These are phyloP conservation scores for Santalum album DNA, from an alignment of 164 flowering plant genomes.

Conservation along the genomic window DNA sequence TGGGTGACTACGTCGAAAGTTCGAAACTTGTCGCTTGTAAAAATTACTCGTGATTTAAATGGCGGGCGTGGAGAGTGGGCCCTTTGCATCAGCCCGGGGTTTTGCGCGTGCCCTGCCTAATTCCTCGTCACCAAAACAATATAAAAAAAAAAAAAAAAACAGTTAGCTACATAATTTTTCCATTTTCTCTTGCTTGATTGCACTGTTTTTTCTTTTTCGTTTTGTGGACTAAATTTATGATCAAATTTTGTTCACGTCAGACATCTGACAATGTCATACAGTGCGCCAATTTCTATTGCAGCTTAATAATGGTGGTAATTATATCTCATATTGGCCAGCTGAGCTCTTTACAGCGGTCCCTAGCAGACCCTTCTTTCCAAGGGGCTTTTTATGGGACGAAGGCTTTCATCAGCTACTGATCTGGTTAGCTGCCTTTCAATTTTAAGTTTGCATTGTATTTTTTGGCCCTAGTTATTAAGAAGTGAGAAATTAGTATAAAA, in stretches of 20 bases:
- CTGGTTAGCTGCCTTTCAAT: slow-evolving; percentile 47
- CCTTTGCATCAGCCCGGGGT: too few relatives aligned
- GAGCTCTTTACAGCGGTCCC: slow-evolving; percentile 97
- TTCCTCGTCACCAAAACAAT: too few relatives aligned
- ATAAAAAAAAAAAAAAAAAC: too few relatives aligned
- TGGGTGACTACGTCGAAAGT: too few relatives aligned
- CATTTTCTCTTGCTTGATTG: background rate
- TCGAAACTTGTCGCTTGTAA: too few relatives aligned
- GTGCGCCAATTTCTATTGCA: slow-evolving; percentile 35
- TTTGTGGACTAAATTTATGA: too few relatives aligned
- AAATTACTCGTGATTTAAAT: too few relatives aligned
- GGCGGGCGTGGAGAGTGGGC: too few relatives aligned
- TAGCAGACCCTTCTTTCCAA: slow-evolving; percentile 88
- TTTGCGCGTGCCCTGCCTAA: too few relatives aligned
- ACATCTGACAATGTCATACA: slow-evolving; percentile 14
- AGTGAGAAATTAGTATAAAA: background rate
- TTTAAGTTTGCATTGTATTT: background rate
- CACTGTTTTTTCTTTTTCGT: background rate
- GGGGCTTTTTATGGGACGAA: slow-evolving; percentile 99
- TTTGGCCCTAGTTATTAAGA: slow-evolving; percentile 2
- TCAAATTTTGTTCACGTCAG: slow-evolving; percentile 4
- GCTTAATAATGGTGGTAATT: slow-evolving; percentile 36
- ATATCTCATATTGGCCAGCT: slow-evolving; percentile 84
- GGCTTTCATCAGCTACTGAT: slow-evolving; percentile 94
- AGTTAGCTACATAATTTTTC: too few relatives aligned